Evolutionary conservation across 169 alveolate genomes (phyloP), one percentile per base, ranked within the genome.

Genomic region (Amoebophrya sp.): DNA sequence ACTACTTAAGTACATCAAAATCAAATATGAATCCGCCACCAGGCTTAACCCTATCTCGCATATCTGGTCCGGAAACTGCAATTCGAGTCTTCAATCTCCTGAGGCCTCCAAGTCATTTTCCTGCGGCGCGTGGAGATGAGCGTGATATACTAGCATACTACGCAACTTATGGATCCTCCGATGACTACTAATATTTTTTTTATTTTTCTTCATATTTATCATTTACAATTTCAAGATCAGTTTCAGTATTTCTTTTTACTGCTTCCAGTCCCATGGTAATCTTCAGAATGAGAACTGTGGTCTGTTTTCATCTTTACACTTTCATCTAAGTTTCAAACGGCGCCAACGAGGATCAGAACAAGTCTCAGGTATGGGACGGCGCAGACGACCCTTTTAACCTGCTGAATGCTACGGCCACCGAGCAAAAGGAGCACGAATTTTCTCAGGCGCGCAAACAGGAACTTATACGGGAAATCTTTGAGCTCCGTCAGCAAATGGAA

Each of bases 351-450:
- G n/a, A n/a, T n/a, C n/a, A n/a, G n/a, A n/a, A n/a, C n/a, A n/a
- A n/a, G n/a, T n/a, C 6, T 6, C 6, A 47, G 29, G 65, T 47
- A 18, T 65, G 83, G 83, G 83, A 65, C 83, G 83, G 83, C 38
- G 83, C 83, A 10, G 83, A 65, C 33, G 83, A 65, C 83, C 83
- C 83, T 0, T 65, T 65, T 36, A 65, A 65, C 38, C 83, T 65
- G 83, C 83, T 65, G 83, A 26, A 29, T 10, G 83, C 36, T 10
- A 0, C 83, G 33, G 33, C 83, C 38, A 6, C 2, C 36, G 83
- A 65, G 36, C 2, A 12, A 6, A 1, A 6, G 83, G 83, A 65
- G 83, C 38, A 1, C 33, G 83, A 65, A 36, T 65, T 6, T 36
- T 29, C 38, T 29, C 83, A 65, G 33, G 83, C 83, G 83, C 83